A percentile compares a stretch with the other conserved stretches of the same genome.
phyloP scores from a whole-genome alignment of 2,329 filamentous ascomycete species.

The Stachybotrys elegans region DNA sequence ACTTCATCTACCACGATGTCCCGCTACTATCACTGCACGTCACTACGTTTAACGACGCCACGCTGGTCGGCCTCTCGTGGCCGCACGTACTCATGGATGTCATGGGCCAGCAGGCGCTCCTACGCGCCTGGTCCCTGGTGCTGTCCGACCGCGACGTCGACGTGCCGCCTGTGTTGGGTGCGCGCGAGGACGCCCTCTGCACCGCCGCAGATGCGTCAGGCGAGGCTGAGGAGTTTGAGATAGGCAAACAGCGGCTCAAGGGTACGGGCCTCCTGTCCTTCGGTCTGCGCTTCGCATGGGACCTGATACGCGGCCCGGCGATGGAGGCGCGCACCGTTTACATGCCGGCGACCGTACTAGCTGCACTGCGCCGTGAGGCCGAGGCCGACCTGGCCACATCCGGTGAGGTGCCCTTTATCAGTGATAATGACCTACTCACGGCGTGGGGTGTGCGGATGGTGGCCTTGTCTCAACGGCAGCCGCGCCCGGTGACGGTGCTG shows the following conservation, averaged over 20 bases:
- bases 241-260: conserved; percentile 15
- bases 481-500: conserved; percentile 18
- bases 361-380: conserved; percentile 22
- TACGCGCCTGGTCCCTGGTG: conserved; percentile 40
- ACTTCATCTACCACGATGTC: conserved; percentile 34
- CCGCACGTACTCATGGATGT: conserved; percentile 44
- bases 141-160: conserved; percentile 36
- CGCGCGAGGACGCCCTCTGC: conserved; percentile 29
- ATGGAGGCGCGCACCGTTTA: conserved; percentile 32
- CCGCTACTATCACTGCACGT: conserved; percentile 44
- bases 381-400: not conserved
- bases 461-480: conserved; percentile 11
- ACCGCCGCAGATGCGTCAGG: not conserved
- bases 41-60: conserved; percentile 43
- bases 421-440: conserved; percentile 39
- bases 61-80: conserved; percentile 39
- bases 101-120: conserved; percentile 34
- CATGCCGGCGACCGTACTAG: conserved; percentile 27
- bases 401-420: conserved; percentile 30
- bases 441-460: conserved; percentile 31
- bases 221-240: conserved; percentile 5
- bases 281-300: conserved; percentile 25
- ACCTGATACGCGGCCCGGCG: conserved; percentile 22
- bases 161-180: conserved; percentile 29
- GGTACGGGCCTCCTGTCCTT: conserved; percentile 25